Conservation (phyloP, 192 early-diverging fungal genomes). For the Backusella parvicylindrica region DNA sequence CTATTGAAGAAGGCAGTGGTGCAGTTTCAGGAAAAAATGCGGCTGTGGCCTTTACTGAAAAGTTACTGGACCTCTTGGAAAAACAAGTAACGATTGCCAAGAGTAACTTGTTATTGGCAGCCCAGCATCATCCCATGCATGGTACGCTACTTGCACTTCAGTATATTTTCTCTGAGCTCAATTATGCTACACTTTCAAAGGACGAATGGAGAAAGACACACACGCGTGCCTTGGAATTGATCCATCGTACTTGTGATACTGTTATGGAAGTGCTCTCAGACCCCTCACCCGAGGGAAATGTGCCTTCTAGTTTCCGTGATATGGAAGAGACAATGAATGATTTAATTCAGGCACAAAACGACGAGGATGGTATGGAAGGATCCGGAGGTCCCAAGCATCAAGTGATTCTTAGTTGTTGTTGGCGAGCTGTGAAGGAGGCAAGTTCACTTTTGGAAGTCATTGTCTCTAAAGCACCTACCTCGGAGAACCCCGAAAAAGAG, state of each 20-base stretch:
- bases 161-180: conserved; percentile 58
- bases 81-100: conserved; percentile 46
- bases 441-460: conserved; percentile 50
- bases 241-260: conserved; percentile 51
- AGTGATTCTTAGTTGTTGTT: conserved; percentile 86
- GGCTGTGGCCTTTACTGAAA: conserved; percentile 29
- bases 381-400: conserved; percentile 68
- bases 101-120: conserved; percentile 46
- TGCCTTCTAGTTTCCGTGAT: conserved; percentile 76
- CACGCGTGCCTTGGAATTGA: conserved; percentile 39
- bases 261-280: conserved; percentile 72
- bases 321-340: conserved; percentile 57
- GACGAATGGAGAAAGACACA: conserved; percentile 52
- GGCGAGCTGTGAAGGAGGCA: conserved; percentile 89
- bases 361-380: conserved; percentile 42
- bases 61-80: conserved; percentile 47
- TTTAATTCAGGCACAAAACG: conserved; percentile 40
- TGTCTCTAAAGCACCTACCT: conserved; percentile 39
- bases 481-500: conserved; percentile 12
- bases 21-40: not conserved
- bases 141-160: conserved; percentile 51
- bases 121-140: conserved; percentile 52
- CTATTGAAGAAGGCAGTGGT: no score
- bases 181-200: conserved; percentile 51
- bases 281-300: conserved; percentile 86